These are phyloP conservation scores for Deinandra increscens DNA, from an alignment of 129 eudicot genomes.

Conservation along the genomic window DNA sequence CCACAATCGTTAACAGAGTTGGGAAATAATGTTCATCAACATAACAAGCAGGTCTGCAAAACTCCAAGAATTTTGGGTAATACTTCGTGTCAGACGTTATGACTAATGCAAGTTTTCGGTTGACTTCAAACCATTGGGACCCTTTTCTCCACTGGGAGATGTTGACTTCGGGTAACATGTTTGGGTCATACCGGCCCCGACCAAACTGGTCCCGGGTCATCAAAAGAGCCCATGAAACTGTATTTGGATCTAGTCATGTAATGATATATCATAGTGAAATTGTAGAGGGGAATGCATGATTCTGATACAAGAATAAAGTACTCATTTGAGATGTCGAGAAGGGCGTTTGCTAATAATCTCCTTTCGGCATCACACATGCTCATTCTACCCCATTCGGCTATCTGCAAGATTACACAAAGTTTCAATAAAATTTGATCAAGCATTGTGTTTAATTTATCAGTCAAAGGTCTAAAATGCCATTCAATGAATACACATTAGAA, in stretches of 20 bases:
- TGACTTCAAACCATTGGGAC: conserved; percentile 92
- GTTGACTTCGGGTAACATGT: conserved; percentile 84
- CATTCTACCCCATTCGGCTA: conserved; percentile 92
- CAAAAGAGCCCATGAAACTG: conserved; percentile 86
- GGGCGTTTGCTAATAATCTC: conserved; percentile 84
- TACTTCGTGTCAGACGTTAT: conserved; percentile 58
- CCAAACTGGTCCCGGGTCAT: conserved; percentile 92
- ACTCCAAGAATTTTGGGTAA: conserved; percentile 66
- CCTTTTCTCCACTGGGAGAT: conserved; percentile 90
- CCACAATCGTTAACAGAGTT: conserved; percentile 48
- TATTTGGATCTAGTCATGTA: conserved; percentile 60
- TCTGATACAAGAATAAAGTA: conserved; percentile 81
- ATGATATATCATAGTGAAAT: conserved; percentile 60
- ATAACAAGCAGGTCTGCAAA: conserved; percentile 67
- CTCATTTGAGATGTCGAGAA: conserved; percentile 79
- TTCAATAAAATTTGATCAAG: neutral
- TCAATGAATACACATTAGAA: neutral
- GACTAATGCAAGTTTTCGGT: conserved; percentile 64
- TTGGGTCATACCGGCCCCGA: conserved; percentile 66
- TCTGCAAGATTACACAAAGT: conserved; percentile 32
- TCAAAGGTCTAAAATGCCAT: too few relatives aligned
- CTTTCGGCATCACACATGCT: conserved; percentile 96
- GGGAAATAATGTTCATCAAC: conserved; percentile 75
- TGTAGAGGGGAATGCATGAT: conserved; percentile 89
- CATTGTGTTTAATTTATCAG: too few relatives aligned